Evolutionary conservation across 129 eudicot species (phyloP).

Genomic region (Erigeron canadensis): DNA sequence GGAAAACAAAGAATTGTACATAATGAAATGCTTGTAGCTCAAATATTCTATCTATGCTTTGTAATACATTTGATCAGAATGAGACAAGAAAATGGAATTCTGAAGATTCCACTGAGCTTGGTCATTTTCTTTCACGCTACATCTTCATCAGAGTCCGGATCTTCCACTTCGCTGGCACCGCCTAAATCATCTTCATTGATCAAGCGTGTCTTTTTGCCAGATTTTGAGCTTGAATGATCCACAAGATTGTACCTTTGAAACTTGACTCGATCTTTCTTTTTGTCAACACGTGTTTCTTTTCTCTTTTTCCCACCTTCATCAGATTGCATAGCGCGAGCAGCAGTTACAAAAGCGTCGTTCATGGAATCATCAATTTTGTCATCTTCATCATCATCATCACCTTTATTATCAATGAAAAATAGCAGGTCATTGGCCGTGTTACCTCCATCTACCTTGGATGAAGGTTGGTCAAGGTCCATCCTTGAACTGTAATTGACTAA

Average conservation of each 20-base stretch:
- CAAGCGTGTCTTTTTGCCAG: conserved; percentile 23
- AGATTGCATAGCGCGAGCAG: conserved; percentile 57
- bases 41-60: too few species aligned
- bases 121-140: conserved; percentile 16
- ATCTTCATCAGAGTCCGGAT: conserved; percentile 56
- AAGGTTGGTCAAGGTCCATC: conserved; percentile 37
- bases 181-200: conserved; percentile 41
- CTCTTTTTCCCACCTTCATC: conserved; percentile 47
- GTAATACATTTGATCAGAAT: conserved; percentile 6
- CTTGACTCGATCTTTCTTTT: conserved; percentile 38
- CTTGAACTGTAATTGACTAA: conserved; percentile 32
- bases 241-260: conserved; percentile 43
- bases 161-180: conserved; percentile 54
- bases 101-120: background rate
- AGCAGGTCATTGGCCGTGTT: conserved; percentile 35
- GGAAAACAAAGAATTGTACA: too few species aligned
- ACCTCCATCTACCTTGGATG: conserved; percentile 21
- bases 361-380: conserved; percentile 41
- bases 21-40: too few species aligned
- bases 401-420: conserved; percentile 68
- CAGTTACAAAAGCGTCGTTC: conserved; percentile 58
- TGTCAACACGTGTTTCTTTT: conserved; percentile 34
- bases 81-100: background rate
- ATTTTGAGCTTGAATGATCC: conserved; percentile 29
- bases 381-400: conserved; percentile 39